phyloP scores from a whole-genome alignment of 495 filamentous ascomycete genomes.

The Hypoxylon rickii region DNA sequence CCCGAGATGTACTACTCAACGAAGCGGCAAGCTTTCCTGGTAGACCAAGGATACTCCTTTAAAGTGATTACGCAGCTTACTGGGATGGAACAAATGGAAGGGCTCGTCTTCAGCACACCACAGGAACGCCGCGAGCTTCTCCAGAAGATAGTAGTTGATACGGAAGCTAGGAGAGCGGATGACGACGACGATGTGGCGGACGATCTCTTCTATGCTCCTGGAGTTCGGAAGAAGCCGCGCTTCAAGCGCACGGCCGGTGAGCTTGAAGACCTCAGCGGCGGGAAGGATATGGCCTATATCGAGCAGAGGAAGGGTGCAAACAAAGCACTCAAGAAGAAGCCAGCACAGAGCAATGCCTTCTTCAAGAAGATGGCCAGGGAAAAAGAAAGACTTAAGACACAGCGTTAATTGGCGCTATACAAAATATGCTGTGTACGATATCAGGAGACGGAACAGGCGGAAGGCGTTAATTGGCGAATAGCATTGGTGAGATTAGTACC shows the following conservation, averaged over 20 bases:
- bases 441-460: not conserved
- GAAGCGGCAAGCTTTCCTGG: constrained; percentile 95
- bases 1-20: constrained; percentile 98
- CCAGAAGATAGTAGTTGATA: constrained; percentile 89
- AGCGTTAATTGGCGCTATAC: constrained; percentile 12
- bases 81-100: constrained; percentile 82
- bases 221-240: constrained; percentile 56
- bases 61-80: constrained; percentile 97
- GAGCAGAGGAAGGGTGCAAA: constrained; percentile 84
- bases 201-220: constrained; percentile 74
- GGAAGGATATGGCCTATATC: constrained; percentile 95
- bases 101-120: constrained; percentile 78
- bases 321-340: constrained; percentile 72
- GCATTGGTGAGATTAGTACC: not conserved
- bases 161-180: constrained; percentile 66
- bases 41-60: constrained; percentile 98
- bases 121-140: constrained; percentile 86
- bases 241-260: constrained; percentile 82
- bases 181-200: constrained; percentile 80
- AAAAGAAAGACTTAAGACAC: constrained; percentile 45
- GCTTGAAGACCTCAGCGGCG: constrained; percentile 82
- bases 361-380: constrained; percentile 87
- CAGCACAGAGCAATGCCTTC: constrained; percentile 55
- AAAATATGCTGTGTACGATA: constrained; percentile 6
- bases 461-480: constrained; percentile 1